A percentile compares a stretch with the other conserved stretches of the same genome.
Evolutionary conservation across 805 yeast species (phyloP).

Genomic region (Saccharomycopsis javanensis): DNA sequence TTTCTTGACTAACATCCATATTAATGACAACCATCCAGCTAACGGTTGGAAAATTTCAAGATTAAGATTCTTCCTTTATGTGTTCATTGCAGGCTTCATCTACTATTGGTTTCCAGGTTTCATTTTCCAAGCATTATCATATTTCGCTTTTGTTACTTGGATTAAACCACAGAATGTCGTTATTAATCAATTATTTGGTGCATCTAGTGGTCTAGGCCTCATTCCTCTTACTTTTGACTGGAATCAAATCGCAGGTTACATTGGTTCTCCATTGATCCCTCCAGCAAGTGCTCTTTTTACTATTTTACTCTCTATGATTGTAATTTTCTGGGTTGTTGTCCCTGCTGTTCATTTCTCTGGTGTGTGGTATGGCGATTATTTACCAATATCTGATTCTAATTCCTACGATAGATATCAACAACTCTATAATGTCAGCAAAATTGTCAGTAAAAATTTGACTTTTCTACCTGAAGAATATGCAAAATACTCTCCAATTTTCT

Average conservation of each 20-base stretch:
- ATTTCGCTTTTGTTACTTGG: conserved; percentile 59
- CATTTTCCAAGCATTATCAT: conserved; percentile 48
- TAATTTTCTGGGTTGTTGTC: conserved; percentile 42
- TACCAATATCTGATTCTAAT: conserved; percentile 45
- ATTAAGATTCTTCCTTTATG: conserved; percentile 36
- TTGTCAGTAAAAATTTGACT: conserved; percentile 34
- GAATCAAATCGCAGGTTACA: conserved; percentile 46
- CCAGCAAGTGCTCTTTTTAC: conserved; percentile 42
- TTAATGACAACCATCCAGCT: conserved; percentile 35
- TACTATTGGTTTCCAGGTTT: conserved; percentile 57
- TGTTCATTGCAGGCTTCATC: conserved; percentile 29
- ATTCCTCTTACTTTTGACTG: conserved; percentile 63
- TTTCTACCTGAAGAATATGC: conserved; percentile 41
- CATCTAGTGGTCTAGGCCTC: conserved; percentile 50
- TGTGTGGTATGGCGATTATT: conserved; percentile 47
- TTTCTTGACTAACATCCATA: conserved; percentile 42
- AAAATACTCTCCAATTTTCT: conserved; percentile 53
- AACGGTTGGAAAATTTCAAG: conserved; percentile 54
- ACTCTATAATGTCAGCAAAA: conserved; percentile 39
- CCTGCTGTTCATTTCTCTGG: conserved; percentile 47
- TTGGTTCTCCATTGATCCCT: conserved; percentile 58
- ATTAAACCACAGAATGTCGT: conserved; percentile 44
- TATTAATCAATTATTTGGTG: conserved; percentile 57
- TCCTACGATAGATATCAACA: conserved; percentile 43
- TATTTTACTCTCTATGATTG: conserved; percentile 36